Evolutionary conservation across 306 rosid genomes (phyloP).

Genomic region (Pterocarpus macrocarpus): DNA sequence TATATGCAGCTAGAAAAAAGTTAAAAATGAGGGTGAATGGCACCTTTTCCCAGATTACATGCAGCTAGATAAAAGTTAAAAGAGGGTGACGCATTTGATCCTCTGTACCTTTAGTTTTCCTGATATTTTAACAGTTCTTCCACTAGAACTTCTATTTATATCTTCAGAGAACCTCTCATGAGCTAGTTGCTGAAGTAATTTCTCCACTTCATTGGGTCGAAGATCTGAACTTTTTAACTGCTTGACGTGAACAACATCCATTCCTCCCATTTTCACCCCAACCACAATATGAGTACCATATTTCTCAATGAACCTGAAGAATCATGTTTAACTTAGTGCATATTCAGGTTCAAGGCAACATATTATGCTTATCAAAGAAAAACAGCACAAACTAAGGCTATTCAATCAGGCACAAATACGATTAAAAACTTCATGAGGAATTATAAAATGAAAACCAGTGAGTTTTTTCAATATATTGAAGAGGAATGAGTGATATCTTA

Average conservation of each 20-base stretch:
- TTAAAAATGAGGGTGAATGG: not conserved
- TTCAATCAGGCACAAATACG: not conserved
- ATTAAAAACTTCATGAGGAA: not conserved
- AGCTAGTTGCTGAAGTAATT: constrained; percentile 75
- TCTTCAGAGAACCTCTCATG: constrained; percentile 71
- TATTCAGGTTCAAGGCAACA: constrained; percentile 29
- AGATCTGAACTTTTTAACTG: constrained; percentile 71
- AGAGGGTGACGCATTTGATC: not conserved
- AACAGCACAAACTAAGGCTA: not conserved
- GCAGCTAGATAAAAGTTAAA: not conserved
- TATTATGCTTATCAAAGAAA: not conserved
- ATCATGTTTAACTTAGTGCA: constrained; percentile 40
- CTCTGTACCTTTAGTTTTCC: constrained; percentile 60
- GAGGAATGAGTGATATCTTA: not conserved
- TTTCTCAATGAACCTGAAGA: constrained; percentile 85
- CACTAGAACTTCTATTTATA: constrained; percentile 49
- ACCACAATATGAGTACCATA: constrained; percentile 91
- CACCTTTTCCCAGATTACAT: not conserved
- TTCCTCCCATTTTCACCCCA: constrained; percentile 48
- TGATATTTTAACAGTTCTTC: constrained; percentile 49
- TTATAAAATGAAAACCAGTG: not conserved
- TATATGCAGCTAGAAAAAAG: not conserved
- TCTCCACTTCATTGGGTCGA: constrained; percentile 70
- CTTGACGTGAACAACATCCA: constrained; percentile 79
- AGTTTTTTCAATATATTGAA: not conserved